Percentiles rank a stretch among this genome's conserved stretches.
These are phyloP conservation scores for Phytopythium kandeliae DNA, from an alignment of 352 stramenopile genomes.

Conservation along the genomic window DNA sequence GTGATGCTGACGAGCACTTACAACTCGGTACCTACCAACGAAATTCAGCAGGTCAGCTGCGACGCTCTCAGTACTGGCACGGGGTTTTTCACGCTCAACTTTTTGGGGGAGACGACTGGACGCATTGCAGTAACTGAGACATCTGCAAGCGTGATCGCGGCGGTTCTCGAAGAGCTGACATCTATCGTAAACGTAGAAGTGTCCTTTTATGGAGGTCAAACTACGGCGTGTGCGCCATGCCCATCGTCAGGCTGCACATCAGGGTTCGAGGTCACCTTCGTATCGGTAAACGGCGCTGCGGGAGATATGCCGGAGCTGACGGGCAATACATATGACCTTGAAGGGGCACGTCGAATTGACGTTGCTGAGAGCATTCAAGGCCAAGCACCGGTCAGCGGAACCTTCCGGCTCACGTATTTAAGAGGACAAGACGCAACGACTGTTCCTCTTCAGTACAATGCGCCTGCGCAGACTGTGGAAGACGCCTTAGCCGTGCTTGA, in stretches of 20 bases:
- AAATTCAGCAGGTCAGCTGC: slow-evolving; percentile 91
- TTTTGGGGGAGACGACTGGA: slow-evolving; percentile 85
- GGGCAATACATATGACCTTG: slow-evolving; percentile 79
- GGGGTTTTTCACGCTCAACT: slow-evolving; percentile 84
- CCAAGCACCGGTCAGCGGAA: slow-evolving; percentile 85
- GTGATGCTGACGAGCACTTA: slow-evolving; percentile 84
- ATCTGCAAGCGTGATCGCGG: slow-evolving; percentile 63
- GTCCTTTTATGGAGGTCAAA: slow-evolving; percentile 40
- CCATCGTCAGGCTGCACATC: slow-evolving; percentile 37
- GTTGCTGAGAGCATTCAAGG: slow-evolving; percentile 71
- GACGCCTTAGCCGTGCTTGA: slow-evolving; percentile 76
- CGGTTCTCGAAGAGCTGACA: slow-evolving; percentile 85
- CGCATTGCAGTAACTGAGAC: slow-evolving; percentile 84
- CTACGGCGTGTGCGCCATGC: slow-evolving; percentile 74
- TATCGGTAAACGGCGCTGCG: slow-evolving; percentile 56
- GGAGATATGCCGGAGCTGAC: slow-evolving; percentile 89
- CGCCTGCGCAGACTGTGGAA: slow-evolving; percentile 42
- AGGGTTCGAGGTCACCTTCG: slow-evolving; percentile 89
- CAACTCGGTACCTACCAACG: slow-evolving; percentile 32
- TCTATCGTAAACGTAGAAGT: slow-evolving; percentile 86
- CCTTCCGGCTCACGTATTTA: slow-evolving; percentile 87
- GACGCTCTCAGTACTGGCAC: slow-evolving; percentile 69
- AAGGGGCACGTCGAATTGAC: slow-evolving; percentile 88
- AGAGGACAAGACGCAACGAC: slow-evolving; percentile 76
- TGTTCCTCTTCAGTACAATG: slow-evolving; percentile 52